Percentiles rank a stretch among this genome's conserved stretches.
Conservation (phyloP, 257 asterid species). For the Mitragyna speciosa region DNA sequence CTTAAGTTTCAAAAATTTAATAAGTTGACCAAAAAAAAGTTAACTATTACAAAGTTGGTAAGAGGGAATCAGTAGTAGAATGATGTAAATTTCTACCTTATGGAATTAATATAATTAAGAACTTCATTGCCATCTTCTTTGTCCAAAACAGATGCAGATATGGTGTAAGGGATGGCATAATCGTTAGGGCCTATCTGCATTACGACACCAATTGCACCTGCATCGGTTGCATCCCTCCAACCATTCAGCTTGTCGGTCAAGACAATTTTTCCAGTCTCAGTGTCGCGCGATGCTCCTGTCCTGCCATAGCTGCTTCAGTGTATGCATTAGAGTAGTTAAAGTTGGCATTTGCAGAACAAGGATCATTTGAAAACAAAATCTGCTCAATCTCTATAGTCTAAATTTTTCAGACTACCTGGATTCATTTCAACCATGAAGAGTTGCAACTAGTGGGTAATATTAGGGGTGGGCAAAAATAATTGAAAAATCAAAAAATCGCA, state of each 20-base stretch:
- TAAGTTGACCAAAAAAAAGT: too few relatives aligned
- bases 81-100: slow-evolving; percentile 33
- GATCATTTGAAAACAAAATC: too few relatives aligned
- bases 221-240: slow-evolving; percentile 19
- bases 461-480: too few relatives aligned
- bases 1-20: too few relatives aligned
- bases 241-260: slow-evolving; percentile 39
- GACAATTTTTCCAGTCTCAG: slow-evolving; percentile 45
- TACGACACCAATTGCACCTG: slow-evolving; percentile 50
- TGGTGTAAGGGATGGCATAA: slow-evolving; percentile 43
- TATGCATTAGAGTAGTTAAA: too few relatives aligned
- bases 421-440: slow-evolving; percentile 23
- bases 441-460: too few relatives aligned
- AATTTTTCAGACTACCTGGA: slow-evolving; percentile 35
- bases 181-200: slow-evolving; percentile 42
- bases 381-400: neutral
- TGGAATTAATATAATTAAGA: slow-evolving; percentile 36
- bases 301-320: slow-evolving; percentile 36
- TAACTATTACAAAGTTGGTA: too few relatives aligned
- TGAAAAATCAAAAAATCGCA: too few relatives aligned
- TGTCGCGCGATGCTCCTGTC: slow-evolving; percentile 34
- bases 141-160: slow-evolving; percentile 45
- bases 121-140: slow-evolving; percentile 32
- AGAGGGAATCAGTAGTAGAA: too few relatives aligned
- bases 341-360: too few relatives aligned